Percentiles rank a stretch among this genome's conserved stretches.
Conservation (phyloP, 129 eudicot genomes). For the Glebionis coronaria region DNA sequence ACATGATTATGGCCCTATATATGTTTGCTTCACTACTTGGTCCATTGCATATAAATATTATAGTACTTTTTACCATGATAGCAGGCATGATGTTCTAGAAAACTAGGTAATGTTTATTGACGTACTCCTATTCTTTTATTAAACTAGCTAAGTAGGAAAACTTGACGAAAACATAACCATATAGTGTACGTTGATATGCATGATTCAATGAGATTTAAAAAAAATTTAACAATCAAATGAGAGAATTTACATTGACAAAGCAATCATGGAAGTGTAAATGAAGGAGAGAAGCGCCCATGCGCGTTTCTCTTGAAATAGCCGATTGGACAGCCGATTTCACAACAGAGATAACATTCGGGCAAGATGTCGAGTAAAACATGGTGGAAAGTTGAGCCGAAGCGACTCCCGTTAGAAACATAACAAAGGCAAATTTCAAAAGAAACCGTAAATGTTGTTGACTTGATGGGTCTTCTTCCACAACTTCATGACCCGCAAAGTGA, state of each 20-base stretch:
- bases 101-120: not conserved
- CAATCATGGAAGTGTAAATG: constrained; percentile 82
- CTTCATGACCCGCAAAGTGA: too few species aligned
- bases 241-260: constrained; percentile 60
- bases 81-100: constrained; percentile 6
- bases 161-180: not conserved
- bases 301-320: constrained; percentile 28
- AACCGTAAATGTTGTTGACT: too few species aligned
- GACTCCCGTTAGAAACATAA: too few species aligned
- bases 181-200: not conserved
- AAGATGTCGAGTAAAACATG: constrained; percentile 52
- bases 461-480: too few species aligned
- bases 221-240: not conserved
- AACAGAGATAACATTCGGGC: constrained; percentile 52
- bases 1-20: not conserved
- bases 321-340: constrained; percentile 47
- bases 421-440: constrained; percentile 37
- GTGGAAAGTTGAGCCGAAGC: constrained; percentile 46
- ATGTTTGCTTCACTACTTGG: constrained; percentile 11
- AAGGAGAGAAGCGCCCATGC: constrained; percentile 69
- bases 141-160: too few species aligned
- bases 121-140: too few species aligned
- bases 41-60: not conserved
- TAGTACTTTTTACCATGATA: constrained; percentile 5
- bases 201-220: not conserved